Conservation (phyloP, 495 filamentous ascomycete species). For the Aspergillus hancockii region DNA sequence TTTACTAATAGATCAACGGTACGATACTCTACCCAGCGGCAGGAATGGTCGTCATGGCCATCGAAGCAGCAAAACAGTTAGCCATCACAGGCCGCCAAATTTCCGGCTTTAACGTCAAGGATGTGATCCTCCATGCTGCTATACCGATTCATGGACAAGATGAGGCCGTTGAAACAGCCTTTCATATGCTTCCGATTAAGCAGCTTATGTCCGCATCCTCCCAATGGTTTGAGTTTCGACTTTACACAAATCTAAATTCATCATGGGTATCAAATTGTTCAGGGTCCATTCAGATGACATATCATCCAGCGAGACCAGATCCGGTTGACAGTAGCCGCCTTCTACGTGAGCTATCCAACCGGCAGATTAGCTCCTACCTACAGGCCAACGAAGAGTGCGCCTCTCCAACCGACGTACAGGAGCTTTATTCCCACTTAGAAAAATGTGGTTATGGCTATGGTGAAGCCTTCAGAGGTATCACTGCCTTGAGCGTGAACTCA, state of each 20-base stretch:
- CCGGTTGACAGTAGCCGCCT: not conserved
- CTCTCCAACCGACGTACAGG: not conserved
- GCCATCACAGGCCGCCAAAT: conserved; percentile 15
- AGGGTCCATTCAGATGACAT: conserved; percentile 29
- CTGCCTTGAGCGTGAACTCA: not conserved
- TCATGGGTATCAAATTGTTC: conserved; percentile 19
- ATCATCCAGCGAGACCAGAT: conserved; percentile 2
- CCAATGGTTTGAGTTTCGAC: conserved; percentile 18
- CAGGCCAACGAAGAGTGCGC: not conserved
- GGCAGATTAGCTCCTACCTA: not conserved
- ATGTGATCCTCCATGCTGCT: conserved; percentile 30
- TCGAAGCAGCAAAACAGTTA: conserved; percentile 37
- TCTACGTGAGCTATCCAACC: not conserved
- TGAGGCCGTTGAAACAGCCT: conserved; percentile 36
- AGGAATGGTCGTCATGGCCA: conserved; percentile 38
- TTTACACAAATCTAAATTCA: conserved; percentile 19
- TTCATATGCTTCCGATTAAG: conserved; percentile 25
- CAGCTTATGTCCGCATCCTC: not conserved
- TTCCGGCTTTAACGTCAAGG: conserved; percentile 26
- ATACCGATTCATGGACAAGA: conserved; percentile 31
- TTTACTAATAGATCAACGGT: conserved; percentile 16
- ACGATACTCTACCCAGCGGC: conserved; percentile 36
- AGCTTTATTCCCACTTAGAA: not conserved
- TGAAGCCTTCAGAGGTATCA: not conserved
- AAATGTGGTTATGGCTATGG: not conserved